Evolutionary conservation across 2,329 filamentous ascomycete species (phyloP).

Genomic region (Colletotrichum zoysiae): DNA sequence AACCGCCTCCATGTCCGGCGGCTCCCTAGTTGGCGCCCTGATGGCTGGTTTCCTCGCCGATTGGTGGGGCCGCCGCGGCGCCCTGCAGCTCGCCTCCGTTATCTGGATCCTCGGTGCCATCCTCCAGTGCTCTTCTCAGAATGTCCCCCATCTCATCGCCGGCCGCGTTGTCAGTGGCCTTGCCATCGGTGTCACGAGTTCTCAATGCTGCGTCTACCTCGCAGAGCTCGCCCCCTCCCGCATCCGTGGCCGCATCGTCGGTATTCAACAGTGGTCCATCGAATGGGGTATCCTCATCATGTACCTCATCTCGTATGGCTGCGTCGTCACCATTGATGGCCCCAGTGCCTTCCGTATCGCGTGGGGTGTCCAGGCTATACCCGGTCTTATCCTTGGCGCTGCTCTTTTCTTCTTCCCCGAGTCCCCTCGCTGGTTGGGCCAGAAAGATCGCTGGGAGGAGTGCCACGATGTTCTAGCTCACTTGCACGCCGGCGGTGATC

Average conservation of each 20-base stretch:
- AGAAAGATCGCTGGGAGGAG: conserved; percentile 42
- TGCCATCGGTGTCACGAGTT: conserved; percentile 74
- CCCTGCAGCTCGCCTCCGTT: conserved; percentile 59
- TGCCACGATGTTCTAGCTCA: conserved; percentile 45
- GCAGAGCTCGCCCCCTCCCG: conserved; percentile 72
- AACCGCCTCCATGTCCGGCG: conserved; percentile 64
- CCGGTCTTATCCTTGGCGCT: conserved; percentile 44
- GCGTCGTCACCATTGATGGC: conserved; percentile 68
- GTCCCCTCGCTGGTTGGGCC: conserved; percentile 40
- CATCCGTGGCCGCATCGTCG: conserved; percentile 74
- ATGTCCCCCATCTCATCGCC: conserved; percentile 66
- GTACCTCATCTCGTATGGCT: conserved; percentile 77
- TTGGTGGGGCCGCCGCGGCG: conserved; percentile 59
- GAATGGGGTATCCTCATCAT: conserved; percentile 76
- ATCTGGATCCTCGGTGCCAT: conserved; percentile 70
- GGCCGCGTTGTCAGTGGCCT: conserved; percentile 73
- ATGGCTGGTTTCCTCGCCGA: conserved; percentile 64
- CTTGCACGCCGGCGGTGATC: conserved; percentile 68
- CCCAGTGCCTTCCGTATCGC: conserved; percentile 71
- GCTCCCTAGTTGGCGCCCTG: conserved; percentile 63
- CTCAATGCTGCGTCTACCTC: conserved; percentile 77
- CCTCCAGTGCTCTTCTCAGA: conserved; percentile 69
- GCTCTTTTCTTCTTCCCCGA: conserved; percentile 42
- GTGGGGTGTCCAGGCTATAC: conserved; percentile 44
- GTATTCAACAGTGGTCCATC: conserved; percentile 81